Conservation (phyloP, 164 flowering plant species). For the Santalum album region DNA sequence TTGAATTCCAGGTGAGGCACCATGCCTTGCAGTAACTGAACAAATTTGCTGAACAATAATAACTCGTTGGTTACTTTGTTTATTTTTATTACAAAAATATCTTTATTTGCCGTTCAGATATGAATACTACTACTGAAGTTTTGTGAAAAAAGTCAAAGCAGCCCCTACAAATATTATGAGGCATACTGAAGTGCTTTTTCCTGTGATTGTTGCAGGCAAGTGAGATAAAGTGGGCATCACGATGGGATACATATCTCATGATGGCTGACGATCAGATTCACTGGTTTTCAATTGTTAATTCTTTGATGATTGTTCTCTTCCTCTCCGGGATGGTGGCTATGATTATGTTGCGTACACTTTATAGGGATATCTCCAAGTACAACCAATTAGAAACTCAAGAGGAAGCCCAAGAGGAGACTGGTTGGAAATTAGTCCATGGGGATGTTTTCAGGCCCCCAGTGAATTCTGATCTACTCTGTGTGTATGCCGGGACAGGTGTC, state of each 20-base stretch:
- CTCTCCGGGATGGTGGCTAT: constrained; percentile 92
- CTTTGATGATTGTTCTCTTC: constrained; percentile 84
- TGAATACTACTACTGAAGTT: no score
- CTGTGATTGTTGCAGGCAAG: constrained; percentile 33
- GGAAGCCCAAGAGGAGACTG: constrained; percentile 93
- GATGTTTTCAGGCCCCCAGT: constrained; percentile 86
- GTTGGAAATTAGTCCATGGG: constrained; percentile 90
- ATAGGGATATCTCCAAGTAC: constrained; percentile 84
- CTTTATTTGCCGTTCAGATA: no score
- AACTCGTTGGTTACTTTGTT: no score
- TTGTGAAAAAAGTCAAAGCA: no score
- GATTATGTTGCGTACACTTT: constrained; percentile 82
- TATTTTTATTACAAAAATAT: no score
- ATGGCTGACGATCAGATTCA: constrained; percentile 85
- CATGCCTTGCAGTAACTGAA: no score
- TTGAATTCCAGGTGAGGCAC: constrained; percentile 71
- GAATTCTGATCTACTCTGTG: constrained; percentile 71
- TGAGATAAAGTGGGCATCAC: constrained; percentile 81
- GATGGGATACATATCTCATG: constrained; percentile 86
- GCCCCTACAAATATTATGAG: no score
- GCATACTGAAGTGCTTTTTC: neutral
- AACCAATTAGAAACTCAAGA: constrained; percentile 89
- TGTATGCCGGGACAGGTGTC: constrained; percentile 86
- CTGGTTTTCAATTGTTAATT: constrained; percentile 88
- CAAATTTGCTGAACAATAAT: no score